phyloP scores from a whole-genome alignment of 306 rosid genomes.

The Pyrus pyrifolia region DNA sequence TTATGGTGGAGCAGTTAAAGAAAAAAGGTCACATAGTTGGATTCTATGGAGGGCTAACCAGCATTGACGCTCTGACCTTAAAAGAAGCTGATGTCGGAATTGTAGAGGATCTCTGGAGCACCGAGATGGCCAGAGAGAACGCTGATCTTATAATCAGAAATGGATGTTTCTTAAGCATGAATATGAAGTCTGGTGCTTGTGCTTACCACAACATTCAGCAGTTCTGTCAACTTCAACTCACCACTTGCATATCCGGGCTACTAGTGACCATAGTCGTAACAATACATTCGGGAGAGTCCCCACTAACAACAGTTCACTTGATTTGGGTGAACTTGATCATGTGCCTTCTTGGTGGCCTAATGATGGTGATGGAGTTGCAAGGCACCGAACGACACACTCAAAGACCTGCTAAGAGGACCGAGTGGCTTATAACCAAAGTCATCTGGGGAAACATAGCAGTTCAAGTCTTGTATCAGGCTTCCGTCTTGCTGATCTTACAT shows the following conservation, averaged over 20 bases:
- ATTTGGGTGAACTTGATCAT: slow-evolving; percentile 46
- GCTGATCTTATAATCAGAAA: slow-evolving; percentile 21
- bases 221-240: slow-evolving; percentile 50
- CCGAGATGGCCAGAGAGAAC: slow-evolving; percentile 7
- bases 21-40: slow-evolving; percentile 42
- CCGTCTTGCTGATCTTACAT: slow-evolving; percentile 27
- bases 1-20: slow-evolving; percentile 26
- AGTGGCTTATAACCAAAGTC: slow-evolving; percentile 21
- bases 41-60: slow-evolving; percentile 33
- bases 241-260: slow-evolving; percentile 36
- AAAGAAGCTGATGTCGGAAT: slow-evolving; percentile 50
- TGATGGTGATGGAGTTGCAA: slow-evolving; percentile 50
- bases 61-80: slow-evolving; percentile 23
- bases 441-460: slow-evolving; percentile 28
- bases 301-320: slow-evolving; percentile 38
- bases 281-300: slow-evolving; percentile 44
- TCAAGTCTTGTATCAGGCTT: slow-evolving; percentile 44
- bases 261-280: slow-evolving; percentile 31
- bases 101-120: slow-evolving; percentile 1
- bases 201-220: slow-evolving; percentile 43
- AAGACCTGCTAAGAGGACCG: slow-evolving; percentile 15
- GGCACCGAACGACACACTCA: slow-evolving; percentile 8
- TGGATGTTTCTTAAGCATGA: slow-evolving; percentile 17
- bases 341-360: slow-evolving; percentile 39
- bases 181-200: slow-evolving; percentile 27